These are phyloP conservation scores for Hypoxylon rubiginosum DNA, from an alignment of 2,329 filamentous ascomycete genomes.

Conservation along the genomic window DNA sequence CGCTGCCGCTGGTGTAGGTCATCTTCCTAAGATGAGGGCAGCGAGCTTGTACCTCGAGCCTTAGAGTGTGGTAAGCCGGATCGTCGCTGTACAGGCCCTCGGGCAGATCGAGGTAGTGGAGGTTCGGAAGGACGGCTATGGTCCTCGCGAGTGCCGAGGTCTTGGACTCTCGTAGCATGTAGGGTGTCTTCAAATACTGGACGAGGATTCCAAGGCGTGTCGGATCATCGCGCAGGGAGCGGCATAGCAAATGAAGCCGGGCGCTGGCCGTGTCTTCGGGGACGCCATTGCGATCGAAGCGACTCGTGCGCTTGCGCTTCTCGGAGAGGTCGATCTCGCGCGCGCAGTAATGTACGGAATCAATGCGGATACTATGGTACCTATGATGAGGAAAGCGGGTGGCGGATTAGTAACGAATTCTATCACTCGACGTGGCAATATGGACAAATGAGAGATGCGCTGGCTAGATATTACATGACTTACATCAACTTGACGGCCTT, in stretches of 20 bases:
- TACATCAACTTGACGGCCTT: constrained; percentile 70
- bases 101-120: constrained; percentile 91
- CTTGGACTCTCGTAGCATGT: constrained; percentile 92
- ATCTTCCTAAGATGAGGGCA: constrained; percentile 91
- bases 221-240: constrained; percentile 83
- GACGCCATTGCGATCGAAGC: constrained; percentile 81
- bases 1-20: constrained; percentile 83
- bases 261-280: constrained; percentile 83
- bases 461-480: constrained; percentile 49
- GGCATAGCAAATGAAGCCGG: constrained; percentile 82
- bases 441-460: not conserved
- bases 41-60: constrained; percentile 85
- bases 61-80: constrained; percentile 77
- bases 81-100: constrained; percentile 90
- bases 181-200: constrained; percentile 87
- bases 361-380: constrained; percentile 91
- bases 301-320: constrained; percentile 79
- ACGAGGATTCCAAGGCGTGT: constrained; percentile 77
- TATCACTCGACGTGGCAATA: not conserved
- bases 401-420: not conserved
- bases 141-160: constrained; percentile 88
- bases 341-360: constrained; percentile 93
- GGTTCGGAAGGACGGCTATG: constrained; percentile 85
- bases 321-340: constrained; percentile 86
- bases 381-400: constrained; percentile 59